Percentiles rank a stretch among this genome's conserved stretches.
phyloP scores from a whole-genome alignment of 768 basidiomycete genomes.

The Tubosaeta sp. region DNA sequence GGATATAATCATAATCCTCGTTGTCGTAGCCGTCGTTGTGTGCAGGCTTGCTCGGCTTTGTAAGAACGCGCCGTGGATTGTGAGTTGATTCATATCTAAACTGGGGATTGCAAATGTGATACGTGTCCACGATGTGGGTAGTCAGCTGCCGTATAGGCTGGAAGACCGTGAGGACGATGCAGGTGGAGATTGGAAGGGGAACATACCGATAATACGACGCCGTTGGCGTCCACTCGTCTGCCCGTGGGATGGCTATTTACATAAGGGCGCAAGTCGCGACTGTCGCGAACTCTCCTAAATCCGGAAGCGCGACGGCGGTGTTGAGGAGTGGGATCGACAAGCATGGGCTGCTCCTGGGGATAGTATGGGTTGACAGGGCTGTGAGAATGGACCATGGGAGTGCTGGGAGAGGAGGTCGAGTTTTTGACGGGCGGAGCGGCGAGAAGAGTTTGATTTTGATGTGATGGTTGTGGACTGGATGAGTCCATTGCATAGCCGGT shows the following conservation, averaged over 20 bases:
- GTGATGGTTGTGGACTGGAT: conserved; percentile 55
- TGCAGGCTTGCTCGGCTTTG: conserved; percentile 92
- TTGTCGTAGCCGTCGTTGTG: conserved; percentile 99
- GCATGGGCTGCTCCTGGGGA: conserved; percentile 65
- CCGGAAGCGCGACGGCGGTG: conserved; percentile 70
- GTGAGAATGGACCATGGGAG: conserved; percentile 57
- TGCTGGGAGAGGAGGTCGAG: conserved; percentile 66
- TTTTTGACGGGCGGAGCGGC: conserved; percentile 45
- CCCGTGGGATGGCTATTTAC: conserved; percentile 58
- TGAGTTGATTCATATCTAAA: conserved; percentile 94
- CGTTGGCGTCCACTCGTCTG: conserved; percentile 73
- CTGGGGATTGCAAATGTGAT: conserved; percentile 88
- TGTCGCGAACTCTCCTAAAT: conserved; percentile 73
- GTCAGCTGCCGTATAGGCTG: conserved; percentile 71
- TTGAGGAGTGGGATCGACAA: conserved; percentile 53
- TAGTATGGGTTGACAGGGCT: conserved; percentile 53
- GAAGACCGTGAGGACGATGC: conserved; percentile 7
- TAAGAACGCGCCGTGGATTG: conserved; percentile 94
- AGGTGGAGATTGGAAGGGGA: conserved; percentile 1
- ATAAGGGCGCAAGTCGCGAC: conserved; percentile 73
- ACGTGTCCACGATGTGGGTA: conserved; percentile 84
- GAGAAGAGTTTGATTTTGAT: conserved; percentile 49
- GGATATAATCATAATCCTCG: conserved; percentile 98
- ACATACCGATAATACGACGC: conserved; percentile 79
- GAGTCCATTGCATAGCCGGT: conserved; percentile 61